A percentile compares a stretch with the other conserved stretches of the same genome.
Evolutionary conservation across 352 stramenopile species (phyloP).

Genomic region (Globisporangium radiosum): DNA sequence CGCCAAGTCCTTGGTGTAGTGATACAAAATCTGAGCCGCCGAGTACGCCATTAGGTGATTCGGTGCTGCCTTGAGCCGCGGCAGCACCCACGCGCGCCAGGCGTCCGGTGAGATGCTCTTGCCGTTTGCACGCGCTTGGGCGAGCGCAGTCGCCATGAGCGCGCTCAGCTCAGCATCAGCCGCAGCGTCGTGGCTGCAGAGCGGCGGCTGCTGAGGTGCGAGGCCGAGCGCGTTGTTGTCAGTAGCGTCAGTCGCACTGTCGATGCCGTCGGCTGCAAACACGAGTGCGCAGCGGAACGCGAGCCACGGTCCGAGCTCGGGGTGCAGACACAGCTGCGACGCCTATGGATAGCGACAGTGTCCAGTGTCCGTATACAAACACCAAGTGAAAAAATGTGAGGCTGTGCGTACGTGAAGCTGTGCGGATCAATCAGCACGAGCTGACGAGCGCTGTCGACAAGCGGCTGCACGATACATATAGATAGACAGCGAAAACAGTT

Average conservation of each 20-base stretch:
- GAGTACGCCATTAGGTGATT: conserved; percentile 58
- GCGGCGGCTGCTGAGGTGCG: conserved; percentile 10
- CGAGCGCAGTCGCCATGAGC: conserved; percentile 44
- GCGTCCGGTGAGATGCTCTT: conserved; percentile 31
- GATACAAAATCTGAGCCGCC: conserved; percentile 57
- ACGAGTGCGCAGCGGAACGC: conserved; percentile 60
- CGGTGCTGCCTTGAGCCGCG: conserved; percentile 51
- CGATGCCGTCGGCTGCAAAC: conserved; percentile 29
- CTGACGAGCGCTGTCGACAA: neutral
- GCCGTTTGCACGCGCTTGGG: conserved; percentile 23
- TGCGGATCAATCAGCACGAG: too few relatives aligned
- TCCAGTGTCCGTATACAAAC: neutral
- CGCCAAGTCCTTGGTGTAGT: conserved; percentile 61
- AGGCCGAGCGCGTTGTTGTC: too few relatives aligned
- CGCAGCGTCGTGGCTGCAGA: conserved; percentile 34
- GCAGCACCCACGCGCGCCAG: conserved; percentile 49
- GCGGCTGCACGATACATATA: neutral
- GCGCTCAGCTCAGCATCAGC: conserved; percentile 27
- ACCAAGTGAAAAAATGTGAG: too few relatives aligned
- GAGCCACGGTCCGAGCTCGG: conserved; percentile 56
- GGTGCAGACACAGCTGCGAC: conserved; percentile 61
- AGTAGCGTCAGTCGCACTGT: conserved; percentile 3
- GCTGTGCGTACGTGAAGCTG: too few relatives aligned
- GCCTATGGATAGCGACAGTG: conserved; percentile 16
- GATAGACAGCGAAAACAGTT: too few relatives aligned